Conservation (phyloP, 305 asterid genomes). For the Stenogyne calaminthoides region DNA sequence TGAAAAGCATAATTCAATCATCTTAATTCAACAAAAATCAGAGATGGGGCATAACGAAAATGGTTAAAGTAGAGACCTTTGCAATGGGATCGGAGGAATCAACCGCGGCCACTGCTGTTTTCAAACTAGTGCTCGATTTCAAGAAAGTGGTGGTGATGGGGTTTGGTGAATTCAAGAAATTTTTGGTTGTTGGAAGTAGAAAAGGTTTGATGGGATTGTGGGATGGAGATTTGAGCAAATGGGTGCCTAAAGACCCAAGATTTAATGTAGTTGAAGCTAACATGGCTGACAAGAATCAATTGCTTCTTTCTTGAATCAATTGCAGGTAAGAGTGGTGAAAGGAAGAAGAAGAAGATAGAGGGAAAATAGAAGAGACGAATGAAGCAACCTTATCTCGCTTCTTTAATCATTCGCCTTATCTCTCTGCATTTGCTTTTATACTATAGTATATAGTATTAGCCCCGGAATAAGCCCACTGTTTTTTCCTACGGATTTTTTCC, state of each 20-base stretch:
- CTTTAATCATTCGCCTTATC: slow-evolving; percentile 44
- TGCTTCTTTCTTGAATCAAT: slow-evolving; percentile 14
- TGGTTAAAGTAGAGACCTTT: slow-evolving; percentile 46
- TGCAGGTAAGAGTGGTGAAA: slow-evolving; percentile 19
- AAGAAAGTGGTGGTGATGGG: slow-evolving; percentile 34
- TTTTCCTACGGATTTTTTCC: not conserved
- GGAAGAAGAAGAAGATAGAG: slow-evolving; percentile 33
- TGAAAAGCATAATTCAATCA: slow-evolving; percentile 12
- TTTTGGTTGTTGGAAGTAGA: slow-evolving; percentile 41
- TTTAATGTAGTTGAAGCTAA: slow-evolving; percentile 64
- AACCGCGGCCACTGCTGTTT: slow-evolving; percentile 67
- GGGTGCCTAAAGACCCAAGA: slow-evolving; percentile 55
- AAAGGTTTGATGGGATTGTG: slow-evolving; percentile 48
- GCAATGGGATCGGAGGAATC: slow-evolving; percentile 65
- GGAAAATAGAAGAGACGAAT: slow-evolving; percentile 30
- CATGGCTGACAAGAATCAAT: slow-evolving; percentile 46
- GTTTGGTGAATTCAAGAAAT: slow-evolving; percentile 45
- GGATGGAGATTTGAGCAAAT: slow-evolving; percentile 38
- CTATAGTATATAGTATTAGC: not conserved
- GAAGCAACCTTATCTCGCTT: slow-evolving; percentile 54
- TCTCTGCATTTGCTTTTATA: slow-evolving; percentile 11
- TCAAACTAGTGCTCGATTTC: slow-evolving; percentile 44
- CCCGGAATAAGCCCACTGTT: not conserved
- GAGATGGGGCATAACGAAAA: slow-evolving; percentile 11
- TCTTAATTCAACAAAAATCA: not conserved